phyloP scores from a whole-genome alignment of 352 stramenopile species.

The Phytophthora europaea region DNA sequence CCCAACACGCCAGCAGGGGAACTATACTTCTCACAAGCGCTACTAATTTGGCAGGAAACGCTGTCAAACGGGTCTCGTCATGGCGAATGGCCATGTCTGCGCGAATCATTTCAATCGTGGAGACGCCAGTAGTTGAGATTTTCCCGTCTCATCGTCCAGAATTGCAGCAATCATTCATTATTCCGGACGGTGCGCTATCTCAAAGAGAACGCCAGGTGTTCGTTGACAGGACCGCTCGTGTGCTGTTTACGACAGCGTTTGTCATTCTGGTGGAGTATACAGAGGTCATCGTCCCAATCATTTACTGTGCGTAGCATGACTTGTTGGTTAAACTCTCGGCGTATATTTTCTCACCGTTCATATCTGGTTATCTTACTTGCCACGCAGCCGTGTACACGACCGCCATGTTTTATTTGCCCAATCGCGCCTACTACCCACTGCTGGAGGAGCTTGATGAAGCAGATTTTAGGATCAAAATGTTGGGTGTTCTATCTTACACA shows the following conservation, averaged over 20 bases:
- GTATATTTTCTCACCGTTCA: background rate
- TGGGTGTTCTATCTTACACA: background rate
- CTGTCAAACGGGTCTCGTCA: background rate
- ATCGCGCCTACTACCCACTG: background rate
- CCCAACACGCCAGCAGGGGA: background rate
- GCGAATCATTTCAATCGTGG: background rate
- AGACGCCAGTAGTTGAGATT: background rate
- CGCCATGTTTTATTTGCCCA: background rate
- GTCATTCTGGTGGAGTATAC: background rate
- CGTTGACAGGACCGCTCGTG: background rate
- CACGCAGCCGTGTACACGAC: background rate
- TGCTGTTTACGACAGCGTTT: conserved; percentile 5
- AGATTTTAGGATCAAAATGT: background rate
- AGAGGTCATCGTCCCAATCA: background rate
- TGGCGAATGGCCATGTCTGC: background rate
- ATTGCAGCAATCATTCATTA: background rate
- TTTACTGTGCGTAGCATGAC: background rate
- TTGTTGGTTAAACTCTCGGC: too few species aligned
- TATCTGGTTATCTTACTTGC: background rate
- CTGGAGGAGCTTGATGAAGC: background rate
- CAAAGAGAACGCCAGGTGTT: background rate
- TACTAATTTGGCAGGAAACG: background rate
- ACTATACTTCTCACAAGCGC: background rate
- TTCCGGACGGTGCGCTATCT: background rate
- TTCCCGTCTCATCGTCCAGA: background rate